These are phyloP conservation scores for Ogataea chonburiensis DNA, from an alignment of 805 yeast genomes.

Conservation along the genomic window DNA sequence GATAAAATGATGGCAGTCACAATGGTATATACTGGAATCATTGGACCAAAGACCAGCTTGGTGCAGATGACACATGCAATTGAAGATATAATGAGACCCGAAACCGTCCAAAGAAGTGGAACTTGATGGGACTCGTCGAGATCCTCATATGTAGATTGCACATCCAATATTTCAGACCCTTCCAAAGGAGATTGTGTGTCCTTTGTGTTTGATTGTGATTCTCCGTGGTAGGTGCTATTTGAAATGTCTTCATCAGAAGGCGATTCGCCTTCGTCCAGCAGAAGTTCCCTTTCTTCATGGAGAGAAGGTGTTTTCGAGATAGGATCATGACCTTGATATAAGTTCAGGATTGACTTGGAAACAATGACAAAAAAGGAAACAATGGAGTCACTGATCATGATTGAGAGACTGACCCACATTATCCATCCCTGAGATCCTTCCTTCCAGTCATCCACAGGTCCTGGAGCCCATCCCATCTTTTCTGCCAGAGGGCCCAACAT, in stretches of 20 bases:
- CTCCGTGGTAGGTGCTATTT: constrained; percentile 25
- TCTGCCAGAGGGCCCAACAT: constrained; percentile 80
- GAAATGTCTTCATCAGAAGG: constrained; percentile 26
- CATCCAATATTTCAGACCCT: not conserved
- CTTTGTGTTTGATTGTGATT: constrained; percentile 1
- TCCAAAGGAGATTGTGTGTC: not conserved
- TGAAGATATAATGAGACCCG: constrained; percentile 67
- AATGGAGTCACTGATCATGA: constrained; percentile 90
- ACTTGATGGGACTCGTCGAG: constrained; percentile 48
- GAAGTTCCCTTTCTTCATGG: constrained; percentile 8
- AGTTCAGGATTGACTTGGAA: constrained; percentile 37
- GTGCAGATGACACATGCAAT: constrained; percentile 66
- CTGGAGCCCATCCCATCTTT: constrained; percentile 79
- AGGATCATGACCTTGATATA: not conserved
- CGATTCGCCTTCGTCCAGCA: constrained; percentile 12
- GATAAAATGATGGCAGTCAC: constrained; percentile 72
- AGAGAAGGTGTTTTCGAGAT: constrained; percentile 1
- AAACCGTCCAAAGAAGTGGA: constrained; percentile 43
- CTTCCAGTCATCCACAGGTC: constrained; percentile 89
- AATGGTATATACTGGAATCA: constrained; percentile 71
- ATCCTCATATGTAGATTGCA: constrained; percentile 23
- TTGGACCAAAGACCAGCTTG: constrained; percentile 62
- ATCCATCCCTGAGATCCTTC: constrained; percentile 97
- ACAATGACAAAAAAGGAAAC: constrained; percentile 73
- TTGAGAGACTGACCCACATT: constrained; percentile 87